These are phyloP conservation scores for Lanmaoa pseudosensibilis DNA, from an alignment of 768 basidiomycete genomes.

Conservation along the genomic window DNA sequence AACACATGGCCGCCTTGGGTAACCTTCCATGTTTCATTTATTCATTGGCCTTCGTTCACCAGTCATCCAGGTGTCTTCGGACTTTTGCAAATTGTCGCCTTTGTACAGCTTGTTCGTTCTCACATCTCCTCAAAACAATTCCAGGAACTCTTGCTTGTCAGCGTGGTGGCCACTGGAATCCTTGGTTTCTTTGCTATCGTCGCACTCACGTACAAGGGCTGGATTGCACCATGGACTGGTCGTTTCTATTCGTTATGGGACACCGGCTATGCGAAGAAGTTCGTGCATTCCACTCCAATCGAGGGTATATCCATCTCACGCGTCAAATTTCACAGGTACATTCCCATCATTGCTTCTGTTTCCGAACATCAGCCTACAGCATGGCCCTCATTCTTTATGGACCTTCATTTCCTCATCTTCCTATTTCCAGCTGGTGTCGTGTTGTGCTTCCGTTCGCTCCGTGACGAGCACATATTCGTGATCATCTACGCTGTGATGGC, in stretches of 20 bases:
- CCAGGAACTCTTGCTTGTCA: slow-evolving; percentile 71
- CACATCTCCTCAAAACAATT: slow-evolving; percentile 93
- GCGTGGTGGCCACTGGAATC: slow-evolving; percentile 67
- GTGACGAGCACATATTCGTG: slow-evolving; percentile 97
- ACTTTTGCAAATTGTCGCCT: slow-evolving; percentile 92
- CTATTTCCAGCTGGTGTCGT: slow-evolving; percentile 96
- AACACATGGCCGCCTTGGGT: slow-evolving; percentile 99
- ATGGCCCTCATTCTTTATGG: slow-evolving; percentile 99
- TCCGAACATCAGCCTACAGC: slow-evolving; percentile 99
- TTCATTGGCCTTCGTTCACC: slow-evolving; percentile 4
- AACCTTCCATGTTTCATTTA: not conserved
- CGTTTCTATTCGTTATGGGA: slow-evolving; percentile 99
- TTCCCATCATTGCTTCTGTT: slow-evolving; percentile 98
- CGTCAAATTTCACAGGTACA: slow-evolving; percentile 54
- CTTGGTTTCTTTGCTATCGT: slow-evolving; percentile 74
- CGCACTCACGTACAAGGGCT: slow-evolving; percentile 85
- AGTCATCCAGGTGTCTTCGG: slow-evolving; percentile 82
- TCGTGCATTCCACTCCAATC: slow-evolving; percentile 20
- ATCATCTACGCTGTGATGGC: slow-evolving; percentile 96
- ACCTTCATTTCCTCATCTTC: slow-evolving; percentile 96
- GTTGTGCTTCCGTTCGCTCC: slow-evolving; percentile 89
- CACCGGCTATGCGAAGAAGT: slow-evolving; percentile 99
- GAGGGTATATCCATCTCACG: not conserved
- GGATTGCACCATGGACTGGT: slow-evolving; percentile 99
- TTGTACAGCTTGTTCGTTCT: slow-evolving; percentile 83